A percentile compares a stretch with the other conserved stretches of the same genome.
Evolutionary conservation across 192 early-diverging fungal species (phyloP).

Genomic region (Backusella morwellensis): DNA sequence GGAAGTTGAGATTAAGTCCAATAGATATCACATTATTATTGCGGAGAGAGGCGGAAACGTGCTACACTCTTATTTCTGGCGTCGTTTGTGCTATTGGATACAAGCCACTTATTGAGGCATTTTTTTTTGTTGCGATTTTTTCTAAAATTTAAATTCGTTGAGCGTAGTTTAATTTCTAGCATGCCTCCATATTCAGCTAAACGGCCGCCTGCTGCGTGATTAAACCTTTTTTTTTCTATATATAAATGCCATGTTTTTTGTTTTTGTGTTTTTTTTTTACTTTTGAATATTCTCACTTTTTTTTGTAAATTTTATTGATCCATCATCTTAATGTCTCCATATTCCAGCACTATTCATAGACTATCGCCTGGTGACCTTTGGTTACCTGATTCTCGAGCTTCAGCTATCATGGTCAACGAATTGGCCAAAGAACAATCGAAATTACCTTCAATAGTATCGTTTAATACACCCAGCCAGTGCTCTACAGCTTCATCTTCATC

Average conservation of each 20-base stretch:
- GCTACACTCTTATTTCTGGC: constrained; percentile 1
- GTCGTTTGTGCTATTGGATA: constrained; percentile 15
- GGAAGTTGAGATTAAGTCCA: constrained; percentile 6
- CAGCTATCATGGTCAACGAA: neutral
- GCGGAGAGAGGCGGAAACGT: constrained; percentile 8
- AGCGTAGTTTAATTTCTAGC: neutral
- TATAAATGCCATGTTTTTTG: constrained; percentile 10
- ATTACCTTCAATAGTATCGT: neutral
- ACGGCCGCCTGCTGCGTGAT: neutral
- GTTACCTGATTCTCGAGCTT: constrained; percentile 9
- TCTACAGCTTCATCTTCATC: constrained; percentile 6
- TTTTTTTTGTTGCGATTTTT: constrained; percentile 10
- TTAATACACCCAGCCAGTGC: neutral
- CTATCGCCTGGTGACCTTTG: constrained; percentile 15
- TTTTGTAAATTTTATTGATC: neutral
- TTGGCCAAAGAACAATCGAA: constrained; percentile 1
- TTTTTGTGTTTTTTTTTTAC: neutral
- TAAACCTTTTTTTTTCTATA: constrained; percentile 7
- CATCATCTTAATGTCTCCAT: neutral
- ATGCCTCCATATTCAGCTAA: constrained; percentile 5
- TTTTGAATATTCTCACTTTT: neutral
- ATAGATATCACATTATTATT: constrained; percentile 4
- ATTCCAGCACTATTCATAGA: constrained; percentile 3
- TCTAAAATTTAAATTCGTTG: neutral
- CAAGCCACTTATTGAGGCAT: constrained; percentile 17